Evolutionary conservation across 345 rosid genomes (phyloP).

Genomic region (Eucalyptus tenuipes): DNA sequence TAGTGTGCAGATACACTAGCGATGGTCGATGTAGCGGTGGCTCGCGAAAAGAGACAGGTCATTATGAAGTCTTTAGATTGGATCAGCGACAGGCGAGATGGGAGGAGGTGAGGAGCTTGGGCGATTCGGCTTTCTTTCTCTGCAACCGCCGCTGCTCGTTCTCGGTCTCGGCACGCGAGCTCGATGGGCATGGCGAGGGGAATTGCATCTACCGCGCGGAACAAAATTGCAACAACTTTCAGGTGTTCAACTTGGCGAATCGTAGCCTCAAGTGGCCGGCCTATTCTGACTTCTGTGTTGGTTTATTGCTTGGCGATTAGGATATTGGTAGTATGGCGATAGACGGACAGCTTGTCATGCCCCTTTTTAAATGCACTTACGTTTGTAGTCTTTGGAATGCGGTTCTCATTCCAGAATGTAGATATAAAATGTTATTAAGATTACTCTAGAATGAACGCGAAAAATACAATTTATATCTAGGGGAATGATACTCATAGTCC

Average conservation of each 20-base stretch:
- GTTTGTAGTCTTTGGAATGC: no score
- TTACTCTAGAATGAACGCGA: not conserved
- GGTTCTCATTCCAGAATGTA: no score
- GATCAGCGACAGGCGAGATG: not conserved
- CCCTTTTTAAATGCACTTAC: no score
- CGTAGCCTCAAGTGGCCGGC: no score
- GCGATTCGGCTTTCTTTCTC: not conserved
- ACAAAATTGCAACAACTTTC: rapidly evolving
- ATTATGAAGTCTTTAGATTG: not conserved
- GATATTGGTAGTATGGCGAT: no score
- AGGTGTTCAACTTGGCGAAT: not conserved
- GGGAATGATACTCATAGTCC: no score
- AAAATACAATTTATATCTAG: not conserved
- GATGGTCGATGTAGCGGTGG: rapidly evolving
- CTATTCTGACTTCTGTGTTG: no score
- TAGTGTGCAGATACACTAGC: not conserved
- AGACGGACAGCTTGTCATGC: no score
- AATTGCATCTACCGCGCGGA: not conserved
- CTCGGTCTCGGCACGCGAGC: rapidly evolving
- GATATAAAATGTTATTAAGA: not conserved
- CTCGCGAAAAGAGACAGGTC: rapidly evolving
- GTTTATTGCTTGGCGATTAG: no score
- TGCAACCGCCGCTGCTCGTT: not conserved
- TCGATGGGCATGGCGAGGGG: not conserved
- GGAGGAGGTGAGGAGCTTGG: not conserved